Base-by-base conservation (phyloP, 768 basidiomycete species). In the Coprinellus micaceus region DNA sequence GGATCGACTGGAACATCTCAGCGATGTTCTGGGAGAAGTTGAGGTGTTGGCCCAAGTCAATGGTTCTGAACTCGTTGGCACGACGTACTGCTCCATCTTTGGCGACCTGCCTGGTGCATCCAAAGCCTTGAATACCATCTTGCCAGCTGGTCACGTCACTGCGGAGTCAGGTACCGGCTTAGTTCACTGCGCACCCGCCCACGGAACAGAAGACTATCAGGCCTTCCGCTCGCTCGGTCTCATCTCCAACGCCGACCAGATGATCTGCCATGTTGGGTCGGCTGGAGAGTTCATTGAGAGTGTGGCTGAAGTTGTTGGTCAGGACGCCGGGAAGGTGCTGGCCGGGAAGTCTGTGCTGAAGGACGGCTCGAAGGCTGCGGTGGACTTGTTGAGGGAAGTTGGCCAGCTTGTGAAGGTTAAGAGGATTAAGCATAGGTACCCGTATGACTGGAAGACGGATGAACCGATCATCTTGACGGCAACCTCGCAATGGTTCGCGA, bases 401-500 rank as follows among this genome's bases (percentile, higher is more conserved):
- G 75, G 73, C 1, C 82, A 74, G 4, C 73, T 98, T 15, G 66
- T 91, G 40, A 85, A 83, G 62, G 73, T 89, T 51, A 78, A 90
- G 67, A 78, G 78, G 61, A 81, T 91, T 63, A 85, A 82, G 63
- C 96, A 98, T 71, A 83, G 86, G 48, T 99, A 97, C 65, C 94
- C 96, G 0, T 95, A 94, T 66, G 96, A 99, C 64, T 98, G 95
- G 95, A 89, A 91, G 70, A 96, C 96, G 4, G 84, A 94, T 60
- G 76, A 92, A 64, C 95, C 96, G 0, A 85, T 98, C 64, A 95
- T 98, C 62, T 82, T 93, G 59, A 87, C 88, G 91, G 91, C 94
- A 0, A 98, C 95, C 1, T 92, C 91, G 0, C 96, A 98, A 62
- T 99, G 96, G 96, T 99, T 99, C 66, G 94, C 95, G 3, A 91